A percentile compares a stretch with the other conserved stretches of the same genome.
These are phyloP conservation scores for Boechera stricta DNA, from an alignment of 345 rosid genomes.

Conservation along the genomic window DNA sequence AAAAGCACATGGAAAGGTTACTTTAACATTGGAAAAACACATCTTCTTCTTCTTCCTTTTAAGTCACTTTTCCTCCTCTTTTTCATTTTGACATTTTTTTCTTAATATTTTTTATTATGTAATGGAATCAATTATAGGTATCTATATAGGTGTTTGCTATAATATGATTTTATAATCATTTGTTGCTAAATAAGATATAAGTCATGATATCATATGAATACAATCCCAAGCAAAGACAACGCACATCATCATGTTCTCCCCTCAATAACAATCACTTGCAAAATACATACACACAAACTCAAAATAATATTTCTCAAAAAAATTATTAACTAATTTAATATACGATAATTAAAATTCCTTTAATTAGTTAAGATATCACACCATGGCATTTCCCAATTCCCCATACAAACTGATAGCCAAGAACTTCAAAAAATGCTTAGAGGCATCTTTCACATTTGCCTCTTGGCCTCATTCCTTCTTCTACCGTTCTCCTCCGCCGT, in stretches of 20 bases:
- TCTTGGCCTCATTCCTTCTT: conserved; percentile 40
- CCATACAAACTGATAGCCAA: conserved; percentile 41
- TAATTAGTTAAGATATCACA: conserved; percentile 45
- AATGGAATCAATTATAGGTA: conserved; percentile 34
- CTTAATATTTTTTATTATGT: background rate
- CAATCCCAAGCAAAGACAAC: conserved; percentile 52
- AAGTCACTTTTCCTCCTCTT: conserved; percentile 46
- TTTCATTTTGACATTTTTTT: conserved; percentile 38
- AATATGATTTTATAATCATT: conserved; percentile 32
- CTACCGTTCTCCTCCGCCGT: conserved; percentile 32
- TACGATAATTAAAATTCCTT: conserved; percentile 7
- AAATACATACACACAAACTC: conserved; percentile 40
- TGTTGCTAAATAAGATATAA: conserved; percentile 31
- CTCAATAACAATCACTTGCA: conserved; percentile 43
- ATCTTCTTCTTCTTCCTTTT: conserved; percentile 42
- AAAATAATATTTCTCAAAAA: background rate
- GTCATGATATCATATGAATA: conserved; percentile 38
- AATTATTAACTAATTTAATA: conserved; percentile 11
- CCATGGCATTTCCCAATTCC: conserved; percentile 35
- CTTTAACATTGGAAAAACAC: conserved; percentile 45
- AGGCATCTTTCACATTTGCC: conserved; percentile 43
- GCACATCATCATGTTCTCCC: conserved; percentile 47
- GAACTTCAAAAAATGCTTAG: conserved; percentile 38
- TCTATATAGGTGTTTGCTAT: conserved; percentile 26
- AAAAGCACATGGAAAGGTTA: conserved; percentile 49